phyloP scores from a whole-genome alignment of 2,329 filamentous ascomycete species.

The Clonostachys solani region DNA sequence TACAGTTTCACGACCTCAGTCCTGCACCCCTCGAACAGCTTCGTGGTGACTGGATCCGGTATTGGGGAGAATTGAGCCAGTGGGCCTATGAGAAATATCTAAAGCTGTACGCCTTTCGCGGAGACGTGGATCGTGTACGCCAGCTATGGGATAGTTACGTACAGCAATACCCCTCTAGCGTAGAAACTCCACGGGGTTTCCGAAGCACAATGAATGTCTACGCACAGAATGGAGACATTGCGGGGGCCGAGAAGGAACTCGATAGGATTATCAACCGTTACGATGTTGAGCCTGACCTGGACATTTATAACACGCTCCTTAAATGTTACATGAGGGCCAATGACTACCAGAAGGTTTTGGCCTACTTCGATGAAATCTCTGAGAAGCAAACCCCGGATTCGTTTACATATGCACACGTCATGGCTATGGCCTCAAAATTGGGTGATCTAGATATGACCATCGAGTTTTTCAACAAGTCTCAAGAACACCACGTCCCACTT shows the following conservation, averaged over 20 bases:
- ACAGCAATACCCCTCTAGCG: slow-evolving; percentile 23
- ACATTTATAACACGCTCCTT: slow-evolving; percentile 74
- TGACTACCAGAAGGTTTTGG: slow-evolving; percentile 62
- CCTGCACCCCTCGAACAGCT: slow-evolving; percentile 38
- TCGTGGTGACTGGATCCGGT: slow-evolving; percentile 42
- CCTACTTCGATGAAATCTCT: slow-evolving; percentile 58
- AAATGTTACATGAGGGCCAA: slow-evolving; percentile 63
- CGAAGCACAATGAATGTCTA: slow-evolving; percentile 67
- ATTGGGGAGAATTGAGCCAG: slow-evolving; percentile 30
- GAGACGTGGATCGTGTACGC: slow-evolving; percentile 39
- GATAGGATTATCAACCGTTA: slow-evolving; percentile 53
- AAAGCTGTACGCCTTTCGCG: slow-evolving; percentile 40
- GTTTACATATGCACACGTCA: slow-evolving; percentile 67
- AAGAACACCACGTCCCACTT: slow-evolving; percentile 42
- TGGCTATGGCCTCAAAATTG: slow-evolving; percentile 64
- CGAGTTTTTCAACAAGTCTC: slow-evolving; percentile 60
- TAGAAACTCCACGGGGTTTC: slow-evolving; percentile 31
- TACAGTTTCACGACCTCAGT: slow-evolving; percentile 17
- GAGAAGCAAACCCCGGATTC: slow-evolving; percentile 47
- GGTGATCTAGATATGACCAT: slow-evolving; percentile 71
- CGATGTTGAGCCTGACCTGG: slow-evolving; percentile 48
- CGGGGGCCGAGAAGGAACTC: slow-evolving; percentile 57
- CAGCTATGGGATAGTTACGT: slow-evolving; percentile 40
- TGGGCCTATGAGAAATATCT: slow-evolving; percentile 45
- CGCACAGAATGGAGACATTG: slow-evolving; percentile 62